Evolutionary conservation across 192 early-diverging fungal genomes (phyloP).

Genomic region (Coemansia asiatica): DNA sequence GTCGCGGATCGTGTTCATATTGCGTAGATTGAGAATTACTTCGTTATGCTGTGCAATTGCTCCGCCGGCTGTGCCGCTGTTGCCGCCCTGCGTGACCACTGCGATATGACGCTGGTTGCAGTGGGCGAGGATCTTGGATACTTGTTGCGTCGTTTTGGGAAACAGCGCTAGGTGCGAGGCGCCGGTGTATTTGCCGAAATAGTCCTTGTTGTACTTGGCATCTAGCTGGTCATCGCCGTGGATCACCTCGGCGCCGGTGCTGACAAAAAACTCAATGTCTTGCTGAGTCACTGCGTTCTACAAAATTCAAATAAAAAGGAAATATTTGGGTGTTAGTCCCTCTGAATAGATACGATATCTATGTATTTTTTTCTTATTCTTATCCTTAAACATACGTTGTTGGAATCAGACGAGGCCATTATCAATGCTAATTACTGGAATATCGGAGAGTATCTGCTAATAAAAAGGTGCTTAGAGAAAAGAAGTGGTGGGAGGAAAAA

Average conservation of each 20-base stretch:
- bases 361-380: background rate
- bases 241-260: conserved; percentile 20
- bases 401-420: background rate
- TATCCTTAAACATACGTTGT: background rate
- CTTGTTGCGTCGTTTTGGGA: conserved; percentile 81
- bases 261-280: conserved; percentile 37
- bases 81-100: conserved; percentile 96
- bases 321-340: background rate
- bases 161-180: conserved; percentile 71
- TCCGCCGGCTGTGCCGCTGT: conserved; percentile 94
- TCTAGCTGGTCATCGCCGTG: conserved; percentile 20
- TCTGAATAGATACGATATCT: too few relatives aligned
- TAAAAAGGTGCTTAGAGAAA: background rate
- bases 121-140: conserved; percentile 79
- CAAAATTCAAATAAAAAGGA: background rate
- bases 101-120: conserved; percentile 81
- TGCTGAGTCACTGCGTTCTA: conserved; percentile 22
- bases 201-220: conserved; percentile 65
- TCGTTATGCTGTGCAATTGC: conserved; percentile 90
- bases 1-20: conserved; percentile 76
- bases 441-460: background rate
- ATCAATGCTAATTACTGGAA: background rate
- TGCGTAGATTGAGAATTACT: conserved; percentile 72
- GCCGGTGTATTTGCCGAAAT: conserved; percentile 92
- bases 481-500: background rate